Percentiles rank a stretch among this genome's conserved stretches.
These are phyloP conservation scores for Linnemannia zychae DNA, from an alignment of 192 early-diverging fungal genomes.

Conservation along the genomic window DNA sequence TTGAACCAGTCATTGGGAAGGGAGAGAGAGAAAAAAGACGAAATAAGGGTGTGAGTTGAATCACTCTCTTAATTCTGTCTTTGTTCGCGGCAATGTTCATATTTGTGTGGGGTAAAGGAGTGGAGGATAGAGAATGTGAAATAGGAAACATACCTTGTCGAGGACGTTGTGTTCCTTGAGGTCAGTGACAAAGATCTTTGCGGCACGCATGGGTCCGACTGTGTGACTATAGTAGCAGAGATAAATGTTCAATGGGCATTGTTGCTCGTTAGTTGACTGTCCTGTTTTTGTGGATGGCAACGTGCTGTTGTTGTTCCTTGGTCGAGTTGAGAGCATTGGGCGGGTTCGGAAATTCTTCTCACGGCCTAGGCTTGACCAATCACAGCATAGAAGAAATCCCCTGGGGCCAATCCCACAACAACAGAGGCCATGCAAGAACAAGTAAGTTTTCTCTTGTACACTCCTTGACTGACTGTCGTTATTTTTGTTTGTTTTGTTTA, in stretches of 20 bases:
- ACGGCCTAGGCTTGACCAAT: constrained; percentile 6
- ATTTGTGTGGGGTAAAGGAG: neutral
- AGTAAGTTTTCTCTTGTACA: neutral
- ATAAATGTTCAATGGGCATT: neutral
- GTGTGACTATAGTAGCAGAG: constrained; percentile 68
- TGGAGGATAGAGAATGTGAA: neutral
- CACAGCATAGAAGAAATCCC: neutral
- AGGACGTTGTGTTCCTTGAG: constrained; percentile 77
- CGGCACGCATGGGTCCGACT: constrained; percentile 98
- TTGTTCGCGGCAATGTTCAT: neutral
- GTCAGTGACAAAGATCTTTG: constrained; percentile 94
- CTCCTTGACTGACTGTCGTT: neutral
- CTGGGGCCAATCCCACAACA: neutral
- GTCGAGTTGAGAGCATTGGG: neutral
- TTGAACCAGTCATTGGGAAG: neutral
- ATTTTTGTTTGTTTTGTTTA: neutral
- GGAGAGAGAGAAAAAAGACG: constrained; percentile 17
- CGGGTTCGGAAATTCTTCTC: constrained; percentile 22
- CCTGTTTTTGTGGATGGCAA: no score
- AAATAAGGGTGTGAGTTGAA: constrained; percentile 52
- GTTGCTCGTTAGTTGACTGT: neutral
- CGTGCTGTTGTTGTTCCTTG: no score
- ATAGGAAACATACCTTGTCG: constrained; percentile 59
- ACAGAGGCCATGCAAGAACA: neutral
- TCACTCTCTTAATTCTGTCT: constrained; percentile 29